Percentiles rank a stretch among this genome's conserved stretches.
Evolutionary conservation across 2,329 filamentous ascomycete species (phyloP).

Genomic region (Neofusicoccum ribis): DNA sequence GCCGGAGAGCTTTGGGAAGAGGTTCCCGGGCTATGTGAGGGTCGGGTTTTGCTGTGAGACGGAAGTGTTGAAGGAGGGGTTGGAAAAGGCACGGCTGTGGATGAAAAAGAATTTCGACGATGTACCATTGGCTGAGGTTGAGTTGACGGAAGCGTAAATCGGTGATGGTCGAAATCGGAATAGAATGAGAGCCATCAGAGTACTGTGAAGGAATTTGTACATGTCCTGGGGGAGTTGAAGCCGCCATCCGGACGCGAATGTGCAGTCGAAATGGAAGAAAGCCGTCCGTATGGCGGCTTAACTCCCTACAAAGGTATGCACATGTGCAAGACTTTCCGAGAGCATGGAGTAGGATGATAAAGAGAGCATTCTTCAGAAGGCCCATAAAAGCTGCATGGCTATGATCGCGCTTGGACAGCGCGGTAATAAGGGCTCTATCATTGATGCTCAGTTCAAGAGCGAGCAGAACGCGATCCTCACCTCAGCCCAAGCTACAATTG

Average conservation of each 20-base stretch:
- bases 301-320: not conserved
- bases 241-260: not conserved
- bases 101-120: constrained; percentile 58
- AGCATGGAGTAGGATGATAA: no score
- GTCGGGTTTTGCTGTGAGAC: constrained; percentile 76
- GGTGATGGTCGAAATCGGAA: not conserved
- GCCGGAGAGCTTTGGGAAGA: constrained; percentile 74
- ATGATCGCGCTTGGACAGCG: no score
- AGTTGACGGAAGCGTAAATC: not conserved
- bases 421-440: no score
- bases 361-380: no score
- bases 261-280: not conserved
- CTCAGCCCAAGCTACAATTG: no score
- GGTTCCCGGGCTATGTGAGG: constrained; percentile 69
- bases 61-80: constrained; percentile 64
- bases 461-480: no score
- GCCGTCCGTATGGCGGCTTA: not conserved
- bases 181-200: not conserved
- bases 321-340: no score
- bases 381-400: no score
- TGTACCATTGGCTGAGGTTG: constrained; percentile 40
- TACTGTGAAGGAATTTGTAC: not conserved
- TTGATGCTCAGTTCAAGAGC: no score
- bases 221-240: not conserved
- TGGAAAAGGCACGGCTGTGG: constrained; percentile 58